phyloP scores from a whole-genome alignment of 371 early-diverging fungal species.

The Mucor velutinosus region DNA sequence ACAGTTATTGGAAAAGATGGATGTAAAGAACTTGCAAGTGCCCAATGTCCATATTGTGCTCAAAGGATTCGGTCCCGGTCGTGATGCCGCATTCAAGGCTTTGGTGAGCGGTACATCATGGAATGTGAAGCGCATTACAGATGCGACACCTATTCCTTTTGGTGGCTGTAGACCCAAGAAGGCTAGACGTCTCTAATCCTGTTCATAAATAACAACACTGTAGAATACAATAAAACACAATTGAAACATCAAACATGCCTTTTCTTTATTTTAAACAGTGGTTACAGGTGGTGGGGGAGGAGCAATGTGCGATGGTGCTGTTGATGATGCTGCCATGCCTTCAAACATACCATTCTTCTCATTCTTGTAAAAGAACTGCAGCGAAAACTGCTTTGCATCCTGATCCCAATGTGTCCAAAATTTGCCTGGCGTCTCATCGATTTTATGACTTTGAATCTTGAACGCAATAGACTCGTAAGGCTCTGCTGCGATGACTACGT shows the following conservation, averaged over 20 bases:
- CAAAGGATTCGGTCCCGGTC: slow-evolving; percentile 91
- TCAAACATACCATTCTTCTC: slow-evolving; percentile 33
- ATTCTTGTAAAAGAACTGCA: slow-evolving; percentile 84
- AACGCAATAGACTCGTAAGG: slow-evolving; percentile 97
- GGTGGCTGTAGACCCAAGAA: slow-evolving; percentile 95
- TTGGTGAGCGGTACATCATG: slow-evolving; percentile 63
- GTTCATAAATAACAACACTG: not conserved
- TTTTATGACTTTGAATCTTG: slow-evolving; percentile 91
- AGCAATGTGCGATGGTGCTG: slow-evolving; percentile 17
- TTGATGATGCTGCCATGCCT: slow-evolving; percentile 17
- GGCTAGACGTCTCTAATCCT: slow-evolving; percentile 75
- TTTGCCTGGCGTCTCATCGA: slow-evolving; percentile 83
- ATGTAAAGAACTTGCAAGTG: slow-evolving; percentile 66
- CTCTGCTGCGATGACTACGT: slow-evolving; percentile 94
- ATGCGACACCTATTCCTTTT: slow-evolving; percentile 91
- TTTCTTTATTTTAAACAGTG: slow-evolving; percentile 8
- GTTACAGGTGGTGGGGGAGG: slow-evolving; percentile 21
- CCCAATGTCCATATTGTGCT: slow-evolving; percentile 76
- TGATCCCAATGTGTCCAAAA: slow-evolving; percentile 96
- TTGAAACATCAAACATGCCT: not conserved
- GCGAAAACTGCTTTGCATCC: slow-evolving; percentile 83
- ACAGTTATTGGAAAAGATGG: slow-evolving; percentile 68
- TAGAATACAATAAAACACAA: slow-evolving; percentile 9
- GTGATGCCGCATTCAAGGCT: slow-evolving; percentile 92
- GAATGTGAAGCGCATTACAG: slow-evolving; percentile 78